Percentiles rank a stretch among this genome's conserved stretches.
phyloP scores from a whole-genome alignment of 2,329 filamentous ascomycete genomes.

The Penicillium nordicum region DNA sequence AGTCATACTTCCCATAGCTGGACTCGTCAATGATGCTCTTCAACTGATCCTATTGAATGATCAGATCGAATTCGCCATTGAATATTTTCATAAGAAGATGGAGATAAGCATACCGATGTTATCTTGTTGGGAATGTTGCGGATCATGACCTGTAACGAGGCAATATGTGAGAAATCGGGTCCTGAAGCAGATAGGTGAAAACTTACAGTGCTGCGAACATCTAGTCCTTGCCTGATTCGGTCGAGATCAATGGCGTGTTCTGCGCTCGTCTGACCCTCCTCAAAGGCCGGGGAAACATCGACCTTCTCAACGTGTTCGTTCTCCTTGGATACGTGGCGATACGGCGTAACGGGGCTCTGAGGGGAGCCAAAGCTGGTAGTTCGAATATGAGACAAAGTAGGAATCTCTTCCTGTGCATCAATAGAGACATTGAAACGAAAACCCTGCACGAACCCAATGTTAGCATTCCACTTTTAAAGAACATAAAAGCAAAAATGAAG shows the following conservation, averaged over 20 bases:
- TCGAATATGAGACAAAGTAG: neutral
- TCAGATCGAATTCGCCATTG: neutral
- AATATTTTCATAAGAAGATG: neutral
- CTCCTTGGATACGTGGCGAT: neutral
- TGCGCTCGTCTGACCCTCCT: neutral
- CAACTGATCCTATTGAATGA: slow-evolving; percentile 56
- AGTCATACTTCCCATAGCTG: slow-evolving; percentile 82
- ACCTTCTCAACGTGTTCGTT: neutral
- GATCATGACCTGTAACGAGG: slow-evolving; percentile 69
- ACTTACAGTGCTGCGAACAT: slow-evolving; percentile 10
- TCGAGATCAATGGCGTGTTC: neutral
- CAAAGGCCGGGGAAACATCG: neutral
- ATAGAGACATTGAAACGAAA: neutral
- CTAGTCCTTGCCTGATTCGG: neutral
- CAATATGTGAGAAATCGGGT: slow-evolving; percentile 3
- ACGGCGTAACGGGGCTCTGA: neutral
- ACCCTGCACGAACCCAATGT: neutral
- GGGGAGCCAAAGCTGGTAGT: neutral
- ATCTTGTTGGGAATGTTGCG: slow-evolving; percentile 91
- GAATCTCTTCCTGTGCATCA: neutral
- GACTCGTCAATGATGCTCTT: slow-evolving; percentile 76
- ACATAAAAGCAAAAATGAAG: no score
- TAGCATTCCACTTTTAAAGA: neutral
- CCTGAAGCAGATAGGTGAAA: neutral
- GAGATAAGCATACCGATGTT: slow-evolving; percentile 48